Evolutionary conservation across 2,329 filamentous ascomycete genomes (phyloP), one percentile per base, ranked within the genome.

Genomic region (Nemania sp.): DNA sequence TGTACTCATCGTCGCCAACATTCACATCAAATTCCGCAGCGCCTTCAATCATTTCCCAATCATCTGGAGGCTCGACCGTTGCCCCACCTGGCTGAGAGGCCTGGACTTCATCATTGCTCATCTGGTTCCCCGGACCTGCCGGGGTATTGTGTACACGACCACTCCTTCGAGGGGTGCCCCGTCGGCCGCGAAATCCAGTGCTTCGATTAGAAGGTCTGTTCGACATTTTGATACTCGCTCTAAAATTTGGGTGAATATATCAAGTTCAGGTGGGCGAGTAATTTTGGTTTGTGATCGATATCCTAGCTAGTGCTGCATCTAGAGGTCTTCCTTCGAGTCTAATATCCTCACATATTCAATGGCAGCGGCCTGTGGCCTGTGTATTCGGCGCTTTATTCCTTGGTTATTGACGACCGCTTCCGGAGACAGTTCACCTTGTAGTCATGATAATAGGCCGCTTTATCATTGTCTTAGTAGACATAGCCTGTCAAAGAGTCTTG

Each of bases 401-500:
- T 65, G 22, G 5, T 49, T 38, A 27, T 45, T 55, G 20, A 11
- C 10, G 1, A 49, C 56, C 29, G 38, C 56, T 55, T 60, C 57
- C 27, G 27, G 49, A 49, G 4, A 22, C 29, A 5, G n/a, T 45
- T 6, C 13, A 22, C 55, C 38, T 38, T 35, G 22, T n/a, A 29
- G 11, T 5, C 0, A 47, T 38, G 43, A 27, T 60, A 27, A n/a
- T 8, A 27, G 26, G 13, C 8, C 6, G 15, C 56, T 65, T 65
- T 49, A 54, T 64, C 22, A 29, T 32, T 20, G 1, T 2, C 20
- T 15, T 22, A 26, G 18, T 58, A 20, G 43, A 45, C 49, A 55
- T 38, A 24, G 5, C 5, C 24, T 22, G 49, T 60, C 38, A 65
- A 65, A 60, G 56, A 49, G n/a, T 27, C n/a, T 27, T 47, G 20